phyloP scores from a whole-genome alignment of 2,329 filamentous ascomycete genomes.

The Sporothrix brunneoviolacea region DNA sequence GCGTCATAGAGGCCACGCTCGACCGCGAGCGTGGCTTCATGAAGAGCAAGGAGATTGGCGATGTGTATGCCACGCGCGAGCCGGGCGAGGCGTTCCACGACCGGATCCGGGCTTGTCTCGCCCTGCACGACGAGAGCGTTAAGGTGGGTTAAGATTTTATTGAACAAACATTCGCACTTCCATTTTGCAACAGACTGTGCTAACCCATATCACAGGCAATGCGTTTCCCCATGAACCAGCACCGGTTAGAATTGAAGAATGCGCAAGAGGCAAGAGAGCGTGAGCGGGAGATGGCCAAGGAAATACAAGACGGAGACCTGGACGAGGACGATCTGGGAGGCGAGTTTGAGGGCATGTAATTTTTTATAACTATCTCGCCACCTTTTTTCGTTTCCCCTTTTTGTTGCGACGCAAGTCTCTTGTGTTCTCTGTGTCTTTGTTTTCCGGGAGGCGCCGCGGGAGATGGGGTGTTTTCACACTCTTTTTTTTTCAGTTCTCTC shows the following conservation, averaged over 20 bases:
- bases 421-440: neutral
- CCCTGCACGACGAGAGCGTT: constrained; percentile 93
- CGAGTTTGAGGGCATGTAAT: constrained; percentile 92
- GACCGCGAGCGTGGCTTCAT: constrained; percentile 95
- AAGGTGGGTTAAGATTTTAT: constrained; percentile 56
- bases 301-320: constrained; percentile 95
- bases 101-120: constrained; percentile 84
- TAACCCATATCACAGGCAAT: constrained; percentile 61
- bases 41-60: constrained; percentile 95
- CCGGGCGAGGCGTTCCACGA: constrained; percentile 97
- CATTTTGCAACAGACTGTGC: constrained; percentile 21
- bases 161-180: no score
- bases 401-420: neutral
- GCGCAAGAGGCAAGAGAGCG: constrained; percentile 96
- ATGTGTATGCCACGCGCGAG: constrained; percentile 93
- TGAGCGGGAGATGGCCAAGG: constrained; percentile 94
- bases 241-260: constrained; percentile 93
- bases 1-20: constrained; percentile 90
- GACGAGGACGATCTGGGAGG: constrained; percentile 94
- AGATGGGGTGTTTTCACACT: neutral
- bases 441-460: constrained; percentile 7
- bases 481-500: neutral
- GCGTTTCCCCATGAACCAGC: constrained; percentile 99
- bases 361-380: neutral
- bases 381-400: neutral